phyloP scores from a whole-genome alignment of 1,284 basidiomycete species.

The Moesziomyces antarcticus region DNA sequence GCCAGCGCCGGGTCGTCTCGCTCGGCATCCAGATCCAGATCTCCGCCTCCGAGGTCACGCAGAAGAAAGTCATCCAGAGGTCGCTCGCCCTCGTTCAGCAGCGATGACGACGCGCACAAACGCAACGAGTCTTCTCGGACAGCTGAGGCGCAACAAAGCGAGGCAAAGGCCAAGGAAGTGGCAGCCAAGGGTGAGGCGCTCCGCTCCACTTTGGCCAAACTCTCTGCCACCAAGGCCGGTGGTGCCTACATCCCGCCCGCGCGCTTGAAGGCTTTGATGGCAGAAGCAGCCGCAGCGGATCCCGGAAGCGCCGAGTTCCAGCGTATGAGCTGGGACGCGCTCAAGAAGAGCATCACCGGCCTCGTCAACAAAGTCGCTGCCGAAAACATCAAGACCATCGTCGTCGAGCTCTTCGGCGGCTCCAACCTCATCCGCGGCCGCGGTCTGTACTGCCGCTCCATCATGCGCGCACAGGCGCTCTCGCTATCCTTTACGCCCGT shows the following conservation, averaged over 20 bases:
- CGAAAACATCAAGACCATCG: constrained; percentile 94
- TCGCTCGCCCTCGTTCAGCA: constrained; percentile 24
- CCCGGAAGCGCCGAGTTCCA: constrained; percentile 93
- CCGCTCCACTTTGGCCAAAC: constrained; percentile 56
- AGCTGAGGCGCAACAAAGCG: constrained; percentile 8
- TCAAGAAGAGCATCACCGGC: constrained; percentile 98
- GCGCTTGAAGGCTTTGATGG: constrained; percentile 85
- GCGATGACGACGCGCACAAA: constrained; percentile 4
- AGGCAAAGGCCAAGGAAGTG: constrained; percentile 17
- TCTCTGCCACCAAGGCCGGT: constrained; percentile 75
- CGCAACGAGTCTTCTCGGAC: constrained; percentile 6
- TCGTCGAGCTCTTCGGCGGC: constrained; percentile 77
- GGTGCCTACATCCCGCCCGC: constrained; percentile 98
- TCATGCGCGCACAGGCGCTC: constrained; percentile 97
- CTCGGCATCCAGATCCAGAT: constrained; percentile 26
- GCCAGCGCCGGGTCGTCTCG: constrained; percentile 22
- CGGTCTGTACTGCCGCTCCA: constrained; percentile 74
- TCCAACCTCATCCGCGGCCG: constrained; percentile 66
- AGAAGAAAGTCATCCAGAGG: constrained; percentile 18
- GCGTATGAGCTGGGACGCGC: constrained; percentile 93
- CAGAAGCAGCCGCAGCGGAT: constrained; percentile 79
- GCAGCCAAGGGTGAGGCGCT: constrained; percentile 55
- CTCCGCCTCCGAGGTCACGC: constrained; percentile 29
- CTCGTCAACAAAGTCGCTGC: constrained; percentile 91
- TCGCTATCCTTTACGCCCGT: constrained; percentile 98